Base-by-base conservation (phyloP, 306 rosid genomes). In the Ammopiptanthus mongolicus region DNA sequence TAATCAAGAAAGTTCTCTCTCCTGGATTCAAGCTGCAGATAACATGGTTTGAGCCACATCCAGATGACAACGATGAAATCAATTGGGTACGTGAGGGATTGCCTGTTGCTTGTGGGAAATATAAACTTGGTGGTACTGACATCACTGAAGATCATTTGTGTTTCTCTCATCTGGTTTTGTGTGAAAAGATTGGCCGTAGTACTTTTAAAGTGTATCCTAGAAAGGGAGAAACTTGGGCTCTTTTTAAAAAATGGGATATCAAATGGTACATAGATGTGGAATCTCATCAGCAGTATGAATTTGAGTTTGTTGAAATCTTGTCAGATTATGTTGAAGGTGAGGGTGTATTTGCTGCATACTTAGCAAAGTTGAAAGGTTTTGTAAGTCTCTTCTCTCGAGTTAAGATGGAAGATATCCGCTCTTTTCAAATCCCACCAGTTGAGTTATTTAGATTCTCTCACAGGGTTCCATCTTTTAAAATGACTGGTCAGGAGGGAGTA, bases 51-150 rank as follows among this genome's bases (percentile, higher is more conserved):
- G 96, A 88, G 84, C 77, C 98, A 3, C 76, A 79, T 37, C 91
- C 91, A 0, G 83, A 72, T 73, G 84, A 66, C 39, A 58, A 77
- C 39, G 69, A 79, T 58, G 91, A 79, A 82, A 80, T 34, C 42
- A 83, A 84, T 52, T 86, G 93, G 90, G 76, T 80, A 17, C 28
- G 77, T 1, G 42, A 47, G 65, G 76, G 80, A 2, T 74, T 95
- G 87, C 97, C 99, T 8, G 80, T 86, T 82, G 82, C 97, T 65
- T 91, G 99, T 76, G 97, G 97, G 65, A 85, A 88, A 72, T 95
- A 74, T 33, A 76, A 31, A 69, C 71, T 55, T 65, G 96, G 91
- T 29, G 0, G 0, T 3, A 48, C 87, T 17, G 86, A 82, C 21
- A 65, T 22, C 29, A 41, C 78, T 18, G 72, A 85, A 14, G 87